phyloP scores from a whole-genome alignment of 1,139 yeast genomes.

The Blastobotrys persicus region DNA sequence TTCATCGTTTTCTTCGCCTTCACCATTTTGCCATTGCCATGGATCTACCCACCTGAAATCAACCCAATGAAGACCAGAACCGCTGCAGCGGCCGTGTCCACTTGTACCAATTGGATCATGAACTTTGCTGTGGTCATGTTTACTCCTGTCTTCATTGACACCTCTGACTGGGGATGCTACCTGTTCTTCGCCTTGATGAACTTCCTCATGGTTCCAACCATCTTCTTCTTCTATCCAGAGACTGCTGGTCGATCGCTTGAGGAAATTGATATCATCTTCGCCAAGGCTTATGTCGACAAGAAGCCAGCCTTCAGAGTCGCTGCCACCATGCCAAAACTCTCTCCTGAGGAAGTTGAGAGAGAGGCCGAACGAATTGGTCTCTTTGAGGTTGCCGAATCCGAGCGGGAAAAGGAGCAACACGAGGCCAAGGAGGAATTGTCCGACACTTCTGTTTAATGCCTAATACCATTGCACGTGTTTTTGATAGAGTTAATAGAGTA shows the following conservation, averaged over 20 bases:
- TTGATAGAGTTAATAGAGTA: constrained; percentile 4
- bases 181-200: constrained; percentile 45
- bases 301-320: constrained; percentile 34
- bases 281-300: constrained; percentile 33
- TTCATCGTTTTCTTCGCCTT: constrained; percentile 56
- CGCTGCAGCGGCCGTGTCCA: constrained; percentile 50
- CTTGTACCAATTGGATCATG: constrained; percentile 52
- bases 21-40: constrained; percentile 53
- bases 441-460: constrained; percentile 3
- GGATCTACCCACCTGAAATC: constrained; percentile 39
- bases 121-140: constrained; percentile 55
- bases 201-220: constrained; percentile 63
- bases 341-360: constrained; percentile 28
- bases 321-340: constrained; percentile 30
- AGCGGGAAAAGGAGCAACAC: constrained; percentile 1
- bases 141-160: constrained; percentile 49
- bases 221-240: constrained; percentile 67
- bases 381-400: constrained; percentile 18
- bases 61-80: constrained; percentile 59
- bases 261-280: constrained; percentile 59
- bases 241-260: constrained; percentile 62
- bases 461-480: not conserved
- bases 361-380: constrained; percentile 33
- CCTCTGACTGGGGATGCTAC: constrained; percentile 48
- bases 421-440: constrained; percentile 9